phyloP scores from a whole-genome alignment of 148 eudicot species.

The Arctostaphylos glauca region DNA sequence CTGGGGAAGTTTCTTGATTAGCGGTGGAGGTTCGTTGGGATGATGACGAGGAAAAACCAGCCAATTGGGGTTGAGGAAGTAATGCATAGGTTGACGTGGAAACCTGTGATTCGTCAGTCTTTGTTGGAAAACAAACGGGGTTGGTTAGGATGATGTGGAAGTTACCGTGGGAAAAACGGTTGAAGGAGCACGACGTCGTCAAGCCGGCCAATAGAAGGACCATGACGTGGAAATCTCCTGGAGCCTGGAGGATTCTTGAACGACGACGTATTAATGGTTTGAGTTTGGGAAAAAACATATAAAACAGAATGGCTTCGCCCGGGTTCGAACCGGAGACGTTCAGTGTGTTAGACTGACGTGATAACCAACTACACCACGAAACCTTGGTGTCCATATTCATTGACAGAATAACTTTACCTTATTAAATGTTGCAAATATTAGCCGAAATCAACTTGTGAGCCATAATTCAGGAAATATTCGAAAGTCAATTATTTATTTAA shows the following conservation, averaged over 20 bases:
- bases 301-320: conserved; percentile 58
- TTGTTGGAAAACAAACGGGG: not conserved
- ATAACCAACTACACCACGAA: conserved; percentile 99
- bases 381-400: conserved; percentile 22
- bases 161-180: not conserved
- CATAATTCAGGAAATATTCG: too few species aligned
- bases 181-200: not conserved
- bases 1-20: not conserved
- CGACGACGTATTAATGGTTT: not conserved
- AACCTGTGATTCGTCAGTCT: not conserved
- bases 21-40: not conserved
- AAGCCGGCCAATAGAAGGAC: not conserved
- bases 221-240: too few species aligned
- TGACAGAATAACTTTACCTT: too few species aligned
- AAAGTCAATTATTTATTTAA: too few species aligned
- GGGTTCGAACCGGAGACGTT: conserved; percentile 89
- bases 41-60: conserved; percentile 1
- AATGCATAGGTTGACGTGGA: not conserved
- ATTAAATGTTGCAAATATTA: conserved; percentile 41
- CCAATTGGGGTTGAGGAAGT: conserved; percentile 17
- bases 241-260: too few species aligned
- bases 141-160: conserved; percentile 8
- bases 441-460: conserved; percentile 23
- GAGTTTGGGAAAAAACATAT: too few species aligned
- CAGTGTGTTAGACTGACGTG: conserved; percentile 98